Evolutionary conservation across 441 rosid species (phyloP), one percentile per base, ranked within the genome.

Genomic region (Corymbia calophylla): DNA sequence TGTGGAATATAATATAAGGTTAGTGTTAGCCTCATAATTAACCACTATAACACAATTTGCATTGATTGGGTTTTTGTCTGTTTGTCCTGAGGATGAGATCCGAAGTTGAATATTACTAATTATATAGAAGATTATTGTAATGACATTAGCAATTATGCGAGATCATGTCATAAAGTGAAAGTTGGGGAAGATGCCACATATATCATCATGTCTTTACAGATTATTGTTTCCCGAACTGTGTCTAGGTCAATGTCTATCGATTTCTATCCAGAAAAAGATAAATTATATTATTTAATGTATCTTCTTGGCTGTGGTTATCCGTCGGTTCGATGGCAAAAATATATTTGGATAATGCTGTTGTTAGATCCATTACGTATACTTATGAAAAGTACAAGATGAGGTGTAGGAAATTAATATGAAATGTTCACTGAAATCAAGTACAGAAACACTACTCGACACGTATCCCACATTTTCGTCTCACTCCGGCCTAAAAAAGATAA

Each of bases 241-340:
- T 91, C 89, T 90, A 94, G 94, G 96, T 94, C 96, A 94, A 93
- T 94, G 93, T 91, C 92, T 92, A 94, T 94, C 93, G 88, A 86
- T 87, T 90, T 64, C 82, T 53, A 80, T 89, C 91, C 89, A 90
- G 77, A 88, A 88, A 39, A 21, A 89, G 80, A 73, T 21, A 73
- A 12, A 21, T 44, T 39, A 39, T 39, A 39, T 39, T 91, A 89
- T 89, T 87, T 47, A 89, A 89, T 47, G 70, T 56, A 56, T 87
- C 86, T 89, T 56, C 58, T 89, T 88, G 89, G 92, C 89, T 93
- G 89, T 53, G 91, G 92, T 68, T 86, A 55, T 80, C 80, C 49
- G 91, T 32, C 31, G 88, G 91, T 92, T 90, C 44, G 56, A 81
- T 25, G 91, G 88, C 91, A 89, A 88, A 87, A 87, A 81, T 39